phyloP scores from a whole-genome alignment of 129 eudicot genomes.

The Cynara cardunculus region DNA sequence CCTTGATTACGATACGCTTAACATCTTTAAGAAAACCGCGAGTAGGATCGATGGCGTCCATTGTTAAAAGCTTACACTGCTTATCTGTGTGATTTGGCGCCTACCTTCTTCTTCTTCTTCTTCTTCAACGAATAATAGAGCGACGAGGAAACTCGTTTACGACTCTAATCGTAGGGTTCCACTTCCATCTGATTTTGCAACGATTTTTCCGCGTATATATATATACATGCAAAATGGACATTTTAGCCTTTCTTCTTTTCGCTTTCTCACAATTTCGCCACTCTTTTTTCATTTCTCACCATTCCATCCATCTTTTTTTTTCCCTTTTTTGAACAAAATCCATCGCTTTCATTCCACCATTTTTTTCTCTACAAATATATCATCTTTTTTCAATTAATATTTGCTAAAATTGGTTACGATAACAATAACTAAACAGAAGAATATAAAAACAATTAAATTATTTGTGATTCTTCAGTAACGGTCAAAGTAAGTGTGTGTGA shows the following conservation, averaged over 20 bases:
- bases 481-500: no score
- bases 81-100: neutral
- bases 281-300: neutral
- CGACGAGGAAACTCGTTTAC: slow-evolving; percentile 30
- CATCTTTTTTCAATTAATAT: neutral
- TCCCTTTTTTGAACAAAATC: neutral
- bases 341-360: neutral
- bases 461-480: no score
- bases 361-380: neutral
- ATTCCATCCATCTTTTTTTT: neutral
- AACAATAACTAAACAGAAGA: no score
- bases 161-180: slow-evolving; percentile 35
- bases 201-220: slow-evolving; percentile 19
- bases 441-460: no score
- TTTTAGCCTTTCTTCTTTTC: slow-evolving; percentile 1
- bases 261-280: slow-evolving; percentile 11
- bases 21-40: slow-evolving; percentile 74
- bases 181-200: slow-evolving; percentile 27
- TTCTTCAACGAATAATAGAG: slow-evolving; percentile 3
- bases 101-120: neutral
- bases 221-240: slow-evolving; percentile 31
- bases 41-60: slow-evolving; percentile 66
- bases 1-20: slow-evolving; percentile 78
- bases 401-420: no score
- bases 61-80: slow-evolving; percentile 13